These are phyloP conservation scores for Talaromyces marneffei DNA, from an alignment of 2,329 filamentous ascomycete genomes.

Conservation along the genomic window DNA sequence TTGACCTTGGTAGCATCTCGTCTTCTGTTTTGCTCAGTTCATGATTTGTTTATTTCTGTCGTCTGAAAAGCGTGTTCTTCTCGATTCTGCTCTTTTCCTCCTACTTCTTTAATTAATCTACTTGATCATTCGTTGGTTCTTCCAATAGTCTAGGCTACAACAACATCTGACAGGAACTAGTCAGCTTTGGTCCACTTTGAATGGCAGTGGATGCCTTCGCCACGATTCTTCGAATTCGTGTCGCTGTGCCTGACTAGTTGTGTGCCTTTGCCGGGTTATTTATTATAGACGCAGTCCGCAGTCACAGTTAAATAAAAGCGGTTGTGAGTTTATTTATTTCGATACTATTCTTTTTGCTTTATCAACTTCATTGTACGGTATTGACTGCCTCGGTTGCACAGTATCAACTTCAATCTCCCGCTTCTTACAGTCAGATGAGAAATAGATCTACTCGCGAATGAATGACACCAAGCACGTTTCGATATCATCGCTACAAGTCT, in stretches of 20 bases:
- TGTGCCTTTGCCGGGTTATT: background rate
- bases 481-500: background rate
- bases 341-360: background rate
- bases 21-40: background rate
- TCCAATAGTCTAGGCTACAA: background rate
- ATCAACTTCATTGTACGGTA: background rate
- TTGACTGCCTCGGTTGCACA: background rate
- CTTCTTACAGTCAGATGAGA: background rate
- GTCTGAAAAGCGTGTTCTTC: too few relatives aligned
- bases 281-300: background rate
- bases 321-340: background rate
- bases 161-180: background rate
- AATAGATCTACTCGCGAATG: background rate
- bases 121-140: background rate
- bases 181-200: background rate
- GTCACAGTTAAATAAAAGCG: background rate
- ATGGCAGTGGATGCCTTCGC: slow-evolving; percentile 1
- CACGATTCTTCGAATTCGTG: background rate
- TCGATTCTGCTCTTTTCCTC: background rate
- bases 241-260: slow-evolving; percentile 1
- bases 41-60: background rate
- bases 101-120: background rate
- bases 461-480: background rate
- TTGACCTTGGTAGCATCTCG: background rate
- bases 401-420: background rate